Base-by-base conservation (phyloP, 2,329 filamentous ascomycete species). In the Ascocoryne sarcoides region DNA sequence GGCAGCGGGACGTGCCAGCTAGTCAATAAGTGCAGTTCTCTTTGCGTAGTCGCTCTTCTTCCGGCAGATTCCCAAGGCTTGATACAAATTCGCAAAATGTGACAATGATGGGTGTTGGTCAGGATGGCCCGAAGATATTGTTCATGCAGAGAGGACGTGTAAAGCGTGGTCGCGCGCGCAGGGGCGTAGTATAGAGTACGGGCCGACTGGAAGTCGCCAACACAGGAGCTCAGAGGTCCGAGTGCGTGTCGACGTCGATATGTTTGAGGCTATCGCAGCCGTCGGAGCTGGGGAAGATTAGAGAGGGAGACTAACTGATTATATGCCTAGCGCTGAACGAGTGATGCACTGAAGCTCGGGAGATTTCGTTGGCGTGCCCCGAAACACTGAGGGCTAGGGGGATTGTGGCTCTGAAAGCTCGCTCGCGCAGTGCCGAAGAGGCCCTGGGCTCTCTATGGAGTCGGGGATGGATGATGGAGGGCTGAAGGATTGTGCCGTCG, bases 251-350 rank as follows among this genome's bases (percentile, higher is more conserved):
- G 40, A 26, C 28, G 32, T 32, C 29, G 41, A 39, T 7, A 26
- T 7, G 7, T 7, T 7, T 36, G 39, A 37, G 39, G 37, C 26
- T 45, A 28, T 34, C 23, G n/a, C n/a, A n/a, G n/a, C n/a, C n/a
- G n/a, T n/a, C n/a, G n/a, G n/a, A n/a, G 36, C 38, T 23, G 32
- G 33, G 32, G 39, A 31, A 44, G 16, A 40, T 16, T 37, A 33
- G 32, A 36, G 29, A 41, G 40, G 39, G 43, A 48, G 43, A 41
- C 51, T 54, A 54, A 53, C 48, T 49, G 31, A 41, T 42, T 47
- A 33, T 33, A 33, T 38, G 37, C 45, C 42, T 53, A 52, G 48
- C 47, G 47, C 32, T 39, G 32, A 37, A 39, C 43, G 40, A 37
- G 28, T 28, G 37, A 29, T 31, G 20, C 42, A 21, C 38, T 28